phyloP scores from a whole-genome alignment of 2,329 filamentous ascomycete species.

The Pseudogymnoascus verrucosus region DNA sequence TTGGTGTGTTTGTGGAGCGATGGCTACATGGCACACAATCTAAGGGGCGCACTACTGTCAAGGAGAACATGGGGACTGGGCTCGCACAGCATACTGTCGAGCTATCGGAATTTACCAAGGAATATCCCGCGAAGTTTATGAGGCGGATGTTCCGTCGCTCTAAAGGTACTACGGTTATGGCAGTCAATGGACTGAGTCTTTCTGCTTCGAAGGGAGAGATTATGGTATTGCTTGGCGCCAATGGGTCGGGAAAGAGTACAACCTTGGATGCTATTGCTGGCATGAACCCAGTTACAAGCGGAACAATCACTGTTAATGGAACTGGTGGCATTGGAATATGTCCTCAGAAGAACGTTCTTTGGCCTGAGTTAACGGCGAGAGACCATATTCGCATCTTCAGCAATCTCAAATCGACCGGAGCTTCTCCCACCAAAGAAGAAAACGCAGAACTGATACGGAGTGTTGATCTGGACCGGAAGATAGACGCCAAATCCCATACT shows the following conservation, averaged over 20 bases:
- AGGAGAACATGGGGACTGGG: slow-evolving; percentile 22
- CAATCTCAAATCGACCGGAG: slow-evolving; percentile 59
- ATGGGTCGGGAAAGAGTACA: slow-evolving; percentile 85
- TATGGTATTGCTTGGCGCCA: slow-evolving; percentile 76
- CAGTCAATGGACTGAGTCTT: slow-evolving; percentile 67
- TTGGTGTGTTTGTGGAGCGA: slow-evolving; percentile 68
- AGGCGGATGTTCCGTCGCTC: slow-evolving; percentile 21
- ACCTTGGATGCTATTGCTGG: slow-evolving; percentile 84
- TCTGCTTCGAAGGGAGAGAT: slow-evolving; percentile 72
- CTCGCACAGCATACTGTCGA: slow-evolving; percentile 52
- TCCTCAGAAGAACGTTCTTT: slow-evolving; percentile 89
- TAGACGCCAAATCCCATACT: slow-evolving; percentile 63
- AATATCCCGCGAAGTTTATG: slow-evolving; percentile 58
- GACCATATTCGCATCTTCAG: slow-evolving; percentile 85
- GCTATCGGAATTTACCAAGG: slow-evolving; percentile 67
- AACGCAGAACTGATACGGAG: slow-evolving; percentile 56
- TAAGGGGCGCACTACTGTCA: slow-evolving; percentile 47
- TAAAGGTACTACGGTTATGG: slow-evolving; percentile 60
- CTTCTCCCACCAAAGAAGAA: slow-evolving; percentile 47
- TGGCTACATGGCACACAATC: slow-evolving; percentile 68
- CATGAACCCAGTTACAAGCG: slow-evolving; percentile 66
- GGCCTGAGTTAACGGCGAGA: slow-evolving; percentile 78
- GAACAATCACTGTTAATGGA: slow-evolving; percentile 68
- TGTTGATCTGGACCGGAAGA: slow-evolving; percentile 70
- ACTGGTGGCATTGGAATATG: slow-evolving; percentile 77